Percentiles rank a stretch among this genome's conserved stretches.
Conservation (phyloP, 73 alveolate species). For the Effrenium voratum region DNA sequence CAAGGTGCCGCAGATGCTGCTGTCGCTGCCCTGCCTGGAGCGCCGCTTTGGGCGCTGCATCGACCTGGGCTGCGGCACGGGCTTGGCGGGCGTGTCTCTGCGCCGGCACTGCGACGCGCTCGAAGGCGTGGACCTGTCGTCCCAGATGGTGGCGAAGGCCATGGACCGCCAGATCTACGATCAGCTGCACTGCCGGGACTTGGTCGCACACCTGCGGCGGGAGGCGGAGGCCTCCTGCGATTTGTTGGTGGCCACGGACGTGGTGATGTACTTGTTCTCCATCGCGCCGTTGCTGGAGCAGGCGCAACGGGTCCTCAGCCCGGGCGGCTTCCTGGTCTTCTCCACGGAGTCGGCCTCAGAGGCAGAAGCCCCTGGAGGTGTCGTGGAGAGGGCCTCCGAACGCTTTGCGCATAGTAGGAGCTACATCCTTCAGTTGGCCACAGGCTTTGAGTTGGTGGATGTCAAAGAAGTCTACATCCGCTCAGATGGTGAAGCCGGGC, state of each 20-base stretch:
- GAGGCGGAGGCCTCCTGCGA: constrained; percentile 33
- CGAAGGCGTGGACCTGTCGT: constrained; percentile 47
- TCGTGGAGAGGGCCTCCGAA: constrained; percentile 51
- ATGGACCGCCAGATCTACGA: constrained; percentile 36
- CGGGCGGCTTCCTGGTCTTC: constrained; percentile 27
- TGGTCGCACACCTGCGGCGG: constrained; percentile 57
- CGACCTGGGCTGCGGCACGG: constrained; percentile 85
- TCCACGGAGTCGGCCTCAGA: constrained; percentile 81
- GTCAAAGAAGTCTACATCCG: constrained; percentile 77
- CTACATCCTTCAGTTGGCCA: constrained; percentile 10
- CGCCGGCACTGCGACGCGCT: not conserved
- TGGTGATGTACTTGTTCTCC: constrained; percentile 54
- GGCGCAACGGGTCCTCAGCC: constrained; percentile 33
- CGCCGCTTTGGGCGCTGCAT: constrained; percentile 12
- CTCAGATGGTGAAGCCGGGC: not conserved
- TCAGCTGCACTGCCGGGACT: constrained; percentile 36
- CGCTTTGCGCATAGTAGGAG: constrained; percentile 72
- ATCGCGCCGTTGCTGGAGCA: constrained; percentile 32
- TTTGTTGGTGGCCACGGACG: constrained; percentile 71
- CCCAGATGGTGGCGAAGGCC: constrained; percentile 71
- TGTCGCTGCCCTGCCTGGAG: constrained; percentile 5
- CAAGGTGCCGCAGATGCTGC: constrained; percentile 21
- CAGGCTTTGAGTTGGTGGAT: not conserved
- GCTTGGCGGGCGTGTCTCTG: constrained; percentile 8
- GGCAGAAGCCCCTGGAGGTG: constrained; percentile 28